Evolutionary conservation across 2,329 filamentous ascomycete species (phyloP), one percentile per base, ranked within the genome.

Genomic region (Bretziella fagacearum): DNA sequence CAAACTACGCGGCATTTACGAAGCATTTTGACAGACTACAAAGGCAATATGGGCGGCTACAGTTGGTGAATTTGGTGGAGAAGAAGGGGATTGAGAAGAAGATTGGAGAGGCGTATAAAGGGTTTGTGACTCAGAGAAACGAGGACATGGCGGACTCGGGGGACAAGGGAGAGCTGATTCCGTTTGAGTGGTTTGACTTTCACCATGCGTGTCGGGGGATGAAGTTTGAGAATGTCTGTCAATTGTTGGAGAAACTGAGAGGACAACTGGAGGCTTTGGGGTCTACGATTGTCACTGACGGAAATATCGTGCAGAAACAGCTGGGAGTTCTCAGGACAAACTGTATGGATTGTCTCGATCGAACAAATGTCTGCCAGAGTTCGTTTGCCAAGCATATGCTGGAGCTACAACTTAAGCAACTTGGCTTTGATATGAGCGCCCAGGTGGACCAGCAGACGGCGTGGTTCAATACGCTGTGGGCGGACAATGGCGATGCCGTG

Each of bases 381-480:
- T 91, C 86, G 0, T 87, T 87, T 58, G 91, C 76, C 4, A 83
- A 85, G 56, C 77, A 81, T 57, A 82, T 84, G 53, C 69, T 98
- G 2, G 85, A 95, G 54, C 60, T 71, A 26, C 85, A 95, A 57
- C 68, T 98, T 2, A 79, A 74, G 49, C 69, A 74, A 17, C 77
- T 93, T 52, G 83, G 81, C 0, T 79, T 86, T 51, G 76, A 80
- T 48, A 80, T 93, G 62, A 76, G 79, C 54, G 68, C 81, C 0
- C 79, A 91, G 52, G 62, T 70, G 20, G 85, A 94, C 58, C 81
- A 84, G 49, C 76, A 79, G 47, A 93, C 84, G 4, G 73, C 78
- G 39, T 96, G 89, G 86, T 96, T 96, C 66, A 96, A 98, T 61
- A 86, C 77, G 0, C 68, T 96, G 0, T 98, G 91, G 89, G 91